Conservation (phyloP, 108 stramenopile species). For the Thalassiosira profunda region DNA sequence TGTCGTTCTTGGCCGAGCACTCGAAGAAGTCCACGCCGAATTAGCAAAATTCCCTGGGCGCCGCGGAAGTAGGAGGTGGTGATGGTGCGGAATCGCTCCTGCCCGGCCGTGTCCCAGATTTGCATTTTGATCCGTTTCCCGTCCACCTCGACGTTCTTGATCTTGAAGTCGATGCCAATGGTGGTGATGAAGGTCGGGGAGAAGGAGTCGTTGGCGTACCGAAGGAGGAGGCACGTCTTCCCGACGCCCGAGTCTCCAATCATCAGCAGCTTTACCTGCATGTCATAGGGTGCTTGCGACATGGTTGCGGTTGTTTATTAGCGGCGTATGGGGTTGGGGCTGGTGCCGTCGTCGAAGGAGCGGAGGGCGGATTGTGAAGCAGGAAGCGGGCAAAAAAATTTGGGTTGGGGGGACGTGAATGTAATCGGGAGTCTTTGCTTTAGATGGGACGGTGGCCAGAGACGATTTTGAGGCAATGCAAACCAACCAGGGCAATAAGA, state of each 20-base stretch:
- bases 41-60: conserved; percentile 98
- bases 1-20: conserved; percentile 96
- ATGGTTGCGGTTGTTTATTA: conserved; percentile 22
- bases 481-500: no score
- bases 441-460: no score
- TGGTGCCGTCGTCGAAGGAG: no score
- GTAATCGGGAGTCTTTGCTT: no score
- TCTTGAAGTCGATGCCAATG: conserved; percentile 99
- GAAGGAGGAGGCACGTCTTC: conserved; percentile 98
- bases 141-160: conserved; percentile 96
- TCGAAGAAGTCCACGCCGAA: conserved; percentile 98
- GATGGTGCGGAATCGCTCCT: conserved; percentile 96
- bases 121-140: conserved; percentile 96
- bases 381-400: no score
- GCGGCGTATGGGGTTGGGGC: no score
- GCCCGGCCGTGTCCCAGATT: conserved; percentile 96
- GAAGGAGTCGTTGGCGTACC: conserved; percentile 99
- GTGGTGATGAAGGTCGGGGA: conserved; percentile 98
- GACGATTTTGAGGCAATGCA: no score
- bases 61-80: conserved; percentile 97
- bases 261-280: conserved; percentile 99
- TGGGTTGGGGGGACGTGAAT: no score
- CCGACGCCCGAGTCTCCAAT: conserved; percentile 99
- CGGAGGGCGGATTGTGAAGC: no score
- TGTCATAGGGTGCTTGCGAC: conserved; percentile 89